phyloP scores from a whole-genome alignment of 1,139 yeast genomes.

The Pichia sp. region DNA sequence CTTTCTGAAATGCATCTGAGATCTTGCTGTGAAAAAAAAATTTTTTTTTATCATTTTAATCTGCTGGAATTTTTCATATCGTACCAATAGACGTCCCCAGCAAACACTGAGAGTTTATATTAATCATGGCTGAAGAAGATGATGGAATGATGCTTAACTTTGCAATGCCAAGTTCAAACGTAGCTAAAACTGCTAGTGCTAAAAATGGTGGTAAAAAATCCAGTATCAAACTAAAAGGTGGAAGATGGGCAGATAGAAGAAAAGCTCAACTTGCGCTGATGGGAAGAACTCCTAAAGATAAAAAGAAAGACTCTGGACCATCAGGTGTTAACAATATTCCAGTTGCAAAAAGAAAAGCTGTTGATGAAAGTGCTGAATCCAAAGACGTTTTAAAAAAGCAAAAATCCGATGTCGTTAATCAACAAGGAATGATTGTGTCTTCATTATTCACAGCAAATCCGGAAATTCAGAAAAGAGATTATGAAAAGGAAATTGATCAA shows the following conservation, averaged over 20 bases:
- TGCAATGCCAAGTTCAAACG: conserved; percentile 27
- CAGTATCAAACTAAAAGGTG: conserved; percentile 49
- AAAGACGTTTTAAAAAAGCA: conserved; percentile 1
- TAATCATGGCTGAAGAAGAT: conserved; percentile 31
- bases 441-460: conserved; percentile 78
- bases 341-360: conserved; percentile 2
- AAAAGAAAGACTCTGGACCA: neutral
- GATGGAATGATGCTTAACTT: conserved; percentile 65
- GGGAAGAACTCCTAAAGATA: conserved; percentile 32
- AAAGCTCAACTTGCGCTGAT: conserved; percentile 40
- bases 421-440: conserved; percentile 41
- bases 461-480: conserved; percentile 28
- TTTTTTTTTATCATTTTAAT: too few relatives aligned
- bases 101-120: too few relatives aligned
- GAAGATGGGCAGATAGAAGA: conserved; percentile 75
- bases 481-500: conserved; percentile 26
- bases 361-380: neutral
- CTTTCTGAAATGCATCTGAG: too few relatives aligned
- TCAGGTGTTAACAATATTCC: conserved; percentile 12
- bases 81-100: too few relatives aligned
- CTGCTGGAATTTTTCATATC: too few relatives aligned
- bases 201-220: conserved; percentile 3
- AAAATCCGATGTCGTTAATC: neutral
- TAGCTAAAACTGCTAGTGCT: conserved; percentile 8
- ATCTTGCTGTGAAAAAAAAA: too few relatives aligned